Base-by-base conservation (phyloP, 1,139 yeast species). In the Yarrowia galli region DNA sequence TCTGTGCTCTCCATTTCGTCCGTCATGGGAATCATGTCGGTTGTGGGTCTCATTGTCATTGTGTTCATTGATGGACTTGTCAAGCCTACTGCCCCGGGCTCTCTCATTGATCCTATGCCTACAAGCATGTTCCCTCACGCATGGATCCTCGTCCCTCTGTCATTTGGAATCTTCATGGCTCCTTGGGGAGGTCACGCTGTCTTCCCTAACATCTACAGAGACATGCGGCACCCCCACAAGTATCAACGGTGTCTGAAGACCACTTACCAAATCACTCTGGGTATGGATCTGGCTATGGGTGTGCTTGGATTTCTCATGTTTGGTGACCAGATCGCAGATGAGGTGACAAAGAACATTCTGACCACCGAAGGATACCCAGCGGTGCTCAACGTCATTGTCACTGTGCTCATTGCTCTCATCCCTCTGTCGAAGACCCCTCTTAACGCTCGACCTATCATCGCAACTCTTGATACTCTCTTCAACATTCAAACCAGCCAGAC, bases 141-240 rank as follows among this genome's bases (percentile, higher is more conserved):
- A 54, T 76, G 81, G 71, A 77, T 78, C 40, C 79, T 82, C 53
- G 81, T 88, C 6, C 81, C 91, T 35, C 79, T 89, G 45, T 83
- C 92, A 6, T 82, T 89, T 70, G 96, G 96, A 7, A 83, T 91
- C 54, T 84, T 89, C 72, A 88, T 91, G 88, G 90, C 96, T 10
- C 93, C 95, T 18, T 91, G 95, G 91, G 96, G 96, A 70, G 97
- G 96, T 3, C 96, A 91, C 76, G 92, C 96, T 0, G 91, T 91
- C 23, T 89, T 89, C 73, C 96, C 96, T 1, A 91, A 89, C 74
- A 81, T 91, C 67, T 89, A 87, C 76, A 82, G 89, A 60, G 97
- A 91, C 76, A 90, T 91, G 96, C 85, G 92, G 74, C 93, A 89
- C 73, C 93, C 95, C 1, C 76, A 78, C 15, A 84, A 82, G 69